phyloP scores from a whole-genome alignment of 176 grass and related monocot genomes.

The Cocos nucifera region DNA sequence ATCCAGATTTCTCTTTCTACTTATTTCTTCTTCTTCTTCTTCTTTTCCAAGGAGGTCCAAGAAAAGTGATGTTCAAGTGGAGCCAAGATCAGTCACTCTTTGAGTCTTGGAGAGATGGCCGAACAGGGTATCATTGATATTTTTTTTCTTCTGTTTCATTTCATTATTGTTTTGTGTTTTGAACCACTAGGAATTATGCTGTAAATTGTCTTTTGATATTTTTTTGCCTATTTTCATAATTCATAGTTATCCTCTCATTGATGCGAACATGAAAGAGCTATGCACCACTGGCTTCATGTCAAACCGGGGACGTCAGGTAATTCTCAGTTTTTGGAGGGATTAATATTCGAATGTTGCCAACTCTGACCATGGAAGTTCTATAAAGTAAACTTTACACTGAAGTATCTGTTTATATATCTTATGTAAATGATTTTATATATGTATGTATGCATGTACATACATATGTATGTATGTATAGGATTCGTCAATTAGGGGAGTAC shows the following conservation, averaged over 20 bases:
- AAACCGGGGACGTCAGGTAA: conserved; percentile 75
- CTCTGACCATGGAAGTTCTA: too few species aligned
- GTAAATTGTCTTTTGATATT: conserved; percentile 7
- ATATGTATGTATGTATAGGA: too few species aligned
- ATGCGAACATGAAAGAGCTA: conserved; percentile 95
- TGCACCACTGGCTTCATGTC: conserved; percentile 82
- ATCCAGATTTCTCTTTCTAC: background rate
- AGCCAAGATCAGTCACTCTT: conserved; percentile 56
- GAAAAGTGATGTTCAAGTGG: conserved; percentile 59
- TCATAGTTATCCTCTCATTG: conserved; percentile 78
- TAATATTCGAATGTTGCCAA: too few species aligned
- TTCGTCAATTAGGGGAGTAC: too few species aligned
- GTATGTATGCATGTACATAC: too few species aligned
- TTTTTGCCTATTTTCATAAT: background rate
- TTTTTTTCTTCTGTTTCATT: background rate
- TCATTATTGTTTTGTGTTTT: background rate
- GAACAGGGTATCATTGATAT: conserved; percentile 44
- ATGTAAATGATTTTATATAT: background rate
- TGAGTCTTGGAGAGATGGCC: conserved; percentile 77
- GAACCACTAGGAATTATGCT: background rate
- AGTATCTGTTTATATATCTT: background rate
- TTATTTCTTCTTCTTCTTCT: background rate
- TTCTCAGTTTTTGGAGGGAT: background rate
- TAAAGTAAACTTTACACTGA: too few species aligned
- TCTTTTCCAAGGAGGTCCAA: conserved; percentile 44